Percentiles rank a stretch among this genome's conserved stretches.
phyloP scores from a whole-genome alignment of 108 stramenopile genomes.

The Stephanodiscus triporus region DNA sequence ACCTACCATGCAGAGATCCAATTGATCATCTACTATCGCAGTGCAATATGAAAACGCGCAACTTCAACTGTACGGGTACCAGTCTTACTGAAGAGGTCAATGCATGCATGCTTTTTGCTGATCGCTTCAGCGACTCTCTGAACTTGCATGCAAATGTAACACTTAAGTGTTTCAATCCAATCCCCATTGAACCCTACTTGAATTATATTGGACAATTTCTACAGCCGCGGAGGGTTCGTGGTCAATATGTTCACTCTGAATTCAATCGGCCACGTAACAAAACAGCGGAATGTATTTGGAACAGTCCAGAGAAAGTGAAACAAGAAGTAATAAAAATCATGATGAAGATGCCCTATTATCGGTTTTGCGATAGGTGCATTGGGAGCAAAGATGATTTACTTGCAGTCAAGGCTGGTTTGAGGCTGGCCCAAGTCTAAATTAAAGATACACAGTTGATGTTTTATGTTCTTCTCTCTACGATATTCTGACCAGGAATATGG shows the following conservation, averaged over 20 bases:
- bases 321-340: constrained; percentile 17
- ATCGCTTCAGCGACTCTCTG: background rate
- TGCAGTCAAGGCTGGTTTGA: no score
- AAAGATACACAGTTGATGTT: no score
- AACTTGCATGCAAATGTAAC: constrained; percentile 2
- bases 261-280: constrained; percentile 15
- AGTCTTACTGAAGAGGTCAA: constrained; percentile 8
- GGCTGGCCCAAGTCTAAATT: no score
- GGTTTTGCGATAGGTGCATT: constrained; percentile 24
- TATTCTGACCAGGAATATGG: no score
- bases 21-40: constrained; percentile 43
- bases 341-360: constrained; percentile 14
- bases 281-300: constrained; percentile 32
- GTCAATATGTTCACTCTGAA: constrained; percentile 4
- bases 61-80: constrained; percentile 16
- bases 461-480: no score
- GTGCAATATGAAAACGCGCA: constrained; percentile 12
- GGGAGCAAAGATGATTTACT: constrained; percentile 24
- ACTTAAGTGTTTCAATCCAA: constrained; percentile 30
- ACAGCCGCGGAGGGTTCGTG: constrained; percentile 15
- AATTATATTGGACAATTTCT: constrained; percentile 14
- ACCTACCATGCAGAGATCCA: constrained; percentile 40
- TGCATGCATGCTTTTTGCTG: background rate
- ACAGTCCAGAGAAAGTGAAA: constrained; percentile 18
- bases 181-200: constrained; percentile 14